A percentile compares a stretch with the other conserved stretches of the same genome.
phyloP scores from a whole-genome alignment of 2,329 filamentous ascomycete species.

The Neofusicoccum cordaticola region DNA sequence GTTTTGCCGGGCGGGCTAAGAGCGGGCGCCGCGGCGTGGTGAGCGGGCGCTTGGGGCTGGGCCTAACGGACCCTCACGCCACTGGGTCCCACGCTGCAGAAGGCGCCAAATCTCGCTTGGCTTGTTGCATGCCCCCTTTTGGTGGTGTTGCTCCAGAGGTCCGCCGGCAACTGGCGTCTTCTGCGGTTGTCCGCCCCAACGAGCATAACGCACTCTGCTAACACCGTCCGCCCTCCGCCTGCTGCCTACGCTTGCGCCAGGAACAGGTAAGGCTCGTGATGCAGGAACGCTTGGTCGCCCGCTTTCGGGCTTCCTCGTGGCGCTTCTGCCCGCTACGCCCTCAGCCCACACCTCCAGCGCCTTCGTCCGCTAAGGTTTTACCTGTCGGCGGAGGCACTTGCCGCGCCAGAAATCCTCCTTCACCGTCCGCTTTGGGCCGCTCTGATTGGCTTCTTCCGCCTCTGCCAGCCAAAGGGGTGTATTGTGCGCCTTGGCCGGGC shows the following conservation, averaged over 20 bases:
- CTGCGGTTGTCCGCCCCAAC: too few relatives aligned
- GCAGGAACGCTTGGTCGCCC: neutral
- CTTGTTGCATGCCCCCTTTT: neutral
- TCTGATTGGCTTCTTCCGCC: neutral
- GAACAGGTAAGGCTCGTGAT: conserved; percentile 1
- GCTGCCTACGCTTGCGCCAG: conserved; percentile 4
- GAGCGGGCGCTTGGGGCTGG: conserved; percentile 1
- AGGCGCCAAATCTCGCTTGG: neutral
- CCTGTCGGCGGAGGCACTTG: neutral
- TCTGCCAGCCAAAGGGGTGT: too few relatives aligned
- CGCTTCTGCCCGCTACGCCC: neutral
- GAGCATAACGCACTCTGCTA: neutral
- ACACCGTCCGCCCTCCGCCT: neutral
- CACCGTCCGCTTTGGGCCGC: too few relatives aligned
- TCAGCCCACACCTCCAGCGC: neutral
- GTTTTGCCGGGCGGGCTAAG: neutral
- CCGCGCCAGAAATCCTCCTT: neutral
- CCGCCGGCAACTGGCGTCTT: neutral
- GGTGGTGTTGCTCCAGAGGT: neutral
- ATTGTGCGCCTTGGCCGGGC: neutral
- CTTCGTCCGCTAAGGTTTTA: neutral
- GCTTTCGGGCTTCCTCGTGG: neutral
- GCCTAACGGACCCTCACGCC: neutral
- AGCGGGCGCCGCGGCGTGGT: neutral
- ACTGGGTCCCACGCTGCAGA: neutral